phyloP scores from a whole-genome alignment of 257 asterid genomes.

The Verbena officinalis region DNA sequence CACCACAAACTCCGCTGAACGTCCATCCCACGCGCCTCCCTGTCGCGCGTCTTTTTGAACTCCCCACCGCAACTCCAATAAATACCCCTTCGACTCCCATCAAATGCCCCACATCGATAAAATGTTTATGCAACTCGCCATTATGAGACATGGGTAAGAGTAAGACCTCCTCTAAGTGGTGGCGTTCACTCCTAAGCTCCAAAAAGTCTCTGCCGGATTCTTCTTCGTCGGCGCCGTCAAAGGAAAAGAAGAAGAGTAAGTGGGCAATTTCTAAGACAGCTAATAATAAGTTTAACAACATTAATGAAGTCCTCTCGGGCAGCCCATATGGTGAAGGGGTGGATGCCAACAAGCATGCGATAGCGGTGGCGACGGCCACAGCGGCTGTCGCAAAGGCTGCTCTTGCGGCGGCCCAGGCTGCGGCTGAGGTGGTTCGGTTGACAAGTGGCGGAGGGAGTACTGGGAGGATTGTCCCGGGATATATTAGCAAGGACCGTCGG shows the following conservation, averaged over 20 bases:
- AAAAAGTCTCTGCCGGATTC: constrained; percentile 39
- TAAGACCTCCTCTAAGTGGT: constrained; percentile 61
- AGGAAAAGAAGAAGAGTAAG: constrained; percentile 29
- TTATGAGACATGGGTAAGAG: constrained; percentile 76
- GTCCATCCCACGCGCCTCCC: constrained; percentile 35
- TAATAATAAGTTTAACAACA: neutral
- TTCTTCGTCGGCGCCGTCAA: constrained; percentile 1
- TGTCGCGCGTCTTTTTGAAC: constrained; percentile 32
- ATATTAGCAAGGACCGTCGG: constrained; percentile 40
- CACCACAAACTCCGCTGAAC: constrained; percentile 40
- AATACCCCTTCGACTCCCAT: constrained; percentile 18
- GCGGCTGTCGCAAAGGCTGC: constrained; percentile 96
- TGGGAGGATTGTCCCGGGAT: constrained; percentile 28
- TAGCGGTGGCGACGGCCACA: constrained; percentile 86
- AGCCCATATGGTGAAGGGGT: constrained; percentile 43
- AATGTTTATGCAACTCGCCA: constrained; percentile 18
- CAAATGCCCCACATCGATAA: constrained; percentile 19
- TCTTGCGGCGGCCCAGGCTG: constrained; percentile 88
- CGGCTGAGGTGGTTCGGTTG: constrained; percentile 79
- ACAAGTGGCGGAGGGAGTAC: constrained; percentile 54
- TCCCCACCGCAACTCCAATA: constrained; percentile 20
- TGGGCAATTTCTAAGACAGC: constrained; percentile 38
- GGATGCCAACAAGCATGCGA: constrained; percentile 79
- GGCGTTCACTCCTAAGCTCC: constrained; percentile 57
- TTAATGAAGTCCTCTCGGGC: constrained; percentile 29